phyloP scores from a whole-genome alignment of 2,329 filamentous ascomycete genomes.

The Pseudocercospora pini-densiflorae region DNA sequence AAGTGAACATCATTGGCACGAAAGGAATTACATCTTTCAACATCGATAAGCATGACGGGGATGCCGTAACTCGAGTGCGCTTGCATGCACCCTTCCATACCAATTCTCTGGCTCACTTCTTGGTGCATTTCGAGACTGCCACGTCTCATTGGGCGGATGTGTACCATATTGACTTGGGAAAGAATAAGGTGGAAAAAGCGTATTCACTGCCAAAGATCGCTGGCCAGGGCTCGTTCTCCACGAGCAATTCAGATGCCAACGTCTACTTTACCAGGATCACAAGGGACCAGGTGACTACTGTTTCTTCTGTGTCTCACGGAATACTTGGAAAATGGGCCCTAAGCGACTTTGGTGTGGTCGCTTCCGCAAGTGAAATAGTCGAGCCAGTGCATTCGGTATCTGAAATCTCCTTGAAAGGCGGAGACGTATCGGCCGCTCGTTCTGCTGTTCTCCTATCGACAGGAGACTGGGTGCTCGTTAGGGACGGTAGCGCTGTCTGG shows the following conservation, averaged over 20 bases:
- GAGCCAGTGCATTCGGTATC: conserved; percentile 70
- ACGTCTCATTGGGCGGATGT: conserved; percentile 80
- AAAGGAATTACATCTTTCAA: conserved; percentile 50
- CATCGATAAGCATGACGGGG: conserved; percentile 43
- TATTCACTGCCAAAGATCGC: conserved; percentile 76
- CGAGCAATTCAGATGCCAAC: conserved; percentile 76
- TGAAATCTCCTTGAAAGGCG: conserved; percentile 76
- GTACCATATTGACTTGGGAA: conserved; percentile 78
- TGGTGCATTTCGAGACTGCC: conserved; percentile 77
- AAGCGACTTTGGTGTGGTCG: conserved; percentile 44
- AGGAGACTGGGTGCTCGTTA: conserved; percentile 80
- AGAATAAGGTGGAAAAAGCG: conserved; percentile 70
- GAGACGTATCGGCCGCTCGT: conserved; percentile 74
- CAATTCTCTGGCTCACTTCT: conserved; percentile 78
- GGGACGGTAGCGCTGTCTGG: conserved; percentile 83
- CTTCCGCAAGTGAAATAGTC: conserved; percentile 27
- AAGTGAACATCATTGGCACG: conserved; percentile 69
- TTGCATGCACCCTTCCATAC: conserved; percentile 76
- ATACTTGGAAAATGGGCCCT: conserved; percentile 75
- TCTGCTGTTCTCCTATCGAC: conserved; percentile 69
- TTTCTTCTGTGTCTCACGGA: conserved; percentile 77
- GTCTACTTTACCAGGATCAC: conserved; percentile 89
- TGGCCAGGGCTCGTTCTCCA: conserved; percentile 76
- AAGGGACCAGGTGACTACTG: conserved; percentile 71
- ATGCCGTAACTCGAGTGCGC: conserved; percentile 55